phyloP scores from a whole-genome alignment of 441 rosid species.

The Dalechampia spathulata region DNA sequence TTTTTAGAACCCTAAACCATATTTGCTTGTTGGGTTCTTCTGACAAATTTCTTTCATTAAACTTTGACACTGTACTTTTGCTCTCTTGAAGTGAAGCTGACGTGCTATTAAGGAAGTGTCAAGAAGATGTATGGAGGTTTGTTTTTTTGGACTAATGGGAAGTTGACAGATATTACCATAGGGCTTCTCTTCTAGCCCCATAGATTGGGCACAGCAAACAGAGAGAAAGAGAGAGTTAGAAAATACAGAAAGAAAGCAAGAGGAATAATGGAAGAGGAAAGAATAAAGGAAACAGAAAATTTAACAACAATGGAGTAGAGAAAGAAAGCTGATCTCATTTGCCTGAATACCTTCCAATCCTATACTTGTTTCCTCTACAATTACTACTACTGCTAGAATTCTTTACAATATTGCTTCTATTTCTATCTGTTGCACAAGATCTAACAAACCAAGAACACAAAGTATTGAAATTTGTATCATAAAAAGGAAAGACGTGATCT shows the following conservation, averaged over 20 bases:
- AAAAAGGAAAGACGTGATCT: conserved; percentile 21
- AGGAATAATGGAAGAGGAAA: conserved; percentile 33
- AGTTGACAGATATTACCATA: conserved; percentile 25
- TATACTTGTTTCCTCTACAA: conserved; percentile 9
- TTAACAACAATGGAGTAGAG: no score
- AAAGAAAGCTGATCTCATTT: conserved; percentile 48
- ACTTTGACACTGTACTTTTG: conserved; percentile 16
- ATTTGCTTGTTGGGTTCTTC: background rate
- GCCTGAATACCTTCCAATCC: conserved; percentile 29
- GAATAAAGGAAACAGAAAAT: no score
- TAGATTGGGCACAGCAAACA: conserved; percentile 19
- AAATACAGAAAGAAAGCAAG: no score
- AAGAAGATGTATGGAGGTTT: no score
- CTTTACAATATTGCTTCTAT: conserved; percentile 18
- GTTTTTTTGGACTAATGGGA: conserved; percentile 12
- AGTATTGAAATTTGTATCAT: conserved; percentile 19
- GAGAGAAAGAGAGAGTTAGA: no score
- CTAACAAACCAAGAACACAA: conserved; percentile 41
- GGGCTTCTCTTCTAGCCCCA: conserved; percentile 22
- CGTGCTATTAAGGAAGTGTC: conserved; percentile 39
- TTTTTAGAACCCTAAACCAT: no score
- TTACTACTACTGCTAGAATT: background rate
- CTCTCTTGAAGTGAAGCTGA: conserved; percentile 35
- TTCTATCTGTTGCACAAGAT: conserved; percentile 57
- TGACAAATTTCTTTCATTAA: conserved; percentile 14